Evolutionary conservation across 305 asterid genomes (phyloP).

Genomic region (Fraxinus latifolia): DNA sequence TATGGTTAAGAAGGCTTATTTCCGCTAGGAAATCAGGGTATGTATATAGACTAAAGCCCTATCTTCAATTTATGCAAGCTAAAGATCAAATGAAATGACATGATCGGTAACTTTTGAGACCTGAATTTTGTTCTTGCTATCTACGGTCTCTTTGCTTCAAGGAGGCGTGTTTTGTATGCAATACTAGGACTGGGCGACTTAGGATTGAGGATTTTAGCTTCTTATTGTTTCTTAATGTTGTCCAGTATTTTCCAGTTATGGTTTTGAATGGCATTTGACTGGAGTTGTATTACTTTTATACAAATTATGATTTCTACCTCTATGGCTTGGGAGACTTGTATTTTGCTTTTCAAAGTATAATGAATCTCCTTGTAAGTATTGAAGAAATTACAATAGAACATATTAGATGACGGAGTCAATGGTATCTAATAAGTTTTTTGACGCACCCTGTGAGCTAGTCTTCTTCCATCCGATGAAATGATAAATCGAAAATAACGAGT

Average conservation of each 20-base stretch:
- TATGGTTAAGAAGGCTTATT: conserved; percentile 11
- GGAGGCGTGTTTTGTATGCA: background rate
- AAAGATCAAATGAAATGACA: background rate
- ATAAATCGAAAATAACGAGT: background rate
- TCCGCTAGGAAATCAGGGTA: conserved; percentile 10
- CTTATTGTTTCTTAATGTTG: background rate
- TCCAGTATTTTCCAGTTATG: background rate
- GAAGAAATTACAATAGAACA: background rate
- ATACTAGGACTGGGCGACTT: background rate
- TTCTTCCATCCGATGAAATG: background rate
- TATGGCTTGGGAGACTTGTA: background rate
- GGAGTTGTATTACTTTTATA: background rate
- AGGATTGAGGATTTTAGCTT: background rate
- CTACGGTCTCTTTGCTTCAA: background rate
- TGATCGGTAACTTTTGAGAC: background rate
- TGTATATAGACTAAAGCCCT: conserved; percentile 2
- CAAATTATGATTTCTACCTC: background rate
- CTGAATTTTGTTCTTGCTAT: background rate
- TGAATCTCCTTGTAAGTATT: background rate
- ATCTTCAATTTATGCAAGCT: background rate
- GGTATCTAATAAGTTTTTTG: background rate
- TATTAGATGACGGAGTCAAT: background rate
- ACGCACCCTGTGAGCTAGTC: background rate
- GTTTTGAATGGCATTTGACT: background rate
- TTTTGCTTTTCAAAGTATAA: background rate